Evolutionary conservation across 352 stramenopile genomes (phyloP).

Genomic region (Thraustochytrium striatum): DNA sequence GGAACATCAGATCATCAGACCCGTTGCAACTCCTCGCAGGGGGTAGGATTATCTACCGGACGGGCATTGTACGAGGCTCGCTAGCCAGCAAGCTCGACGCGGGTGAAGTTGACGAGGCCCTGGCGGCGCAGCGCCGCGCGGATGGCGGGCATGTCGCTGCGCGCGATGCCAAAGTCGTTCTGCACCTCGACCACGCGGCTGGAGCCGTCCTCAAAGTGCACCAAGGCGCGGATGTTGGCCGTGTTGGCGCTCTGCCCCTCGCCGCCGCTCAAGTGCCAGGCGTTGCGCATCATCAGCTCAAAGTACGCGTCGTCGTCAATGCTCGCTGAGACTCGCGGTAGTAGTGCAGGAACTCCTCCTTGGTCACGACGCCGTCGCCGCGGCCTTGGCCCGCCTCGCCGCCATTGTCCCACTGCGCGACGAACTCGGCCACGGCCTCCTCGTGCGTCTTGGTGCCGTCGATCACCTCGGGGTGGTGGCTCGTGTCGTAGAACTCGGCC

Average conservation of each 20-base stretch:
- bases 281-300: slow-evolving; percentile 80
- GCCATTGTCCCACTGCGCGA: slow-evolving; percentile 55
- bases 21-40: no score
- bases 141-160: slow-evolving; percentile 39
- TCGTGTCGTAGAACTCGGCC: slow-evolving; percentile 66
- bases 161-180: slow-evolving; percentile 56
- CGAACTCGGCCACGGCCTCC: slow-evolving; percentile 53
- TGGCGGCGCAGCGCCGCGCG: slow-evolving; percentile 23
- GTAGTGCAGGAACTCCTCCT: slow-evolving; percentile 68
- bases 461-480: slow-evolving; percentile 71
- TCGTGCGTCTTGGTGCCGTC: slow-evolving; percentile 55
- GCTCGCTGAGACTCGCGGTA: slow-evolving; percentile 77
- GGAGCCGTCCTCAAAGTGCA: slow-evolving; percentile 69
- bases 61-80: no score
- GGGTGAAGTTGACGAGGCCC: slow-evolving; percentile 4
- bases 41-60: no score
- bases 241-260: slow-evolving; percentile 74
- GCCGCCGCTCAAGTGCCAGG: slow-evolving; percentile 62
- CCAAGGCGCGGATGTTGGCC: slow-evolving; percentile 76
- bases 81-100: slow-evolving; percentile 8
- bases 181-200: slow-evolving; percentile 69
- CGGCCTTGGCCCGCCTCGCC: neutral
- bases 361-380: slow-evolving; percentile 57
- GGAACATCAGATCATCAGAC: no score
- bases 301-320: slow-evolving; percentile 84